Evolutionary conservation across 2,329 filamentous ascomycete genomes (phyloP).

Genomic region (Aphanoascus verrucosus): DNA sequence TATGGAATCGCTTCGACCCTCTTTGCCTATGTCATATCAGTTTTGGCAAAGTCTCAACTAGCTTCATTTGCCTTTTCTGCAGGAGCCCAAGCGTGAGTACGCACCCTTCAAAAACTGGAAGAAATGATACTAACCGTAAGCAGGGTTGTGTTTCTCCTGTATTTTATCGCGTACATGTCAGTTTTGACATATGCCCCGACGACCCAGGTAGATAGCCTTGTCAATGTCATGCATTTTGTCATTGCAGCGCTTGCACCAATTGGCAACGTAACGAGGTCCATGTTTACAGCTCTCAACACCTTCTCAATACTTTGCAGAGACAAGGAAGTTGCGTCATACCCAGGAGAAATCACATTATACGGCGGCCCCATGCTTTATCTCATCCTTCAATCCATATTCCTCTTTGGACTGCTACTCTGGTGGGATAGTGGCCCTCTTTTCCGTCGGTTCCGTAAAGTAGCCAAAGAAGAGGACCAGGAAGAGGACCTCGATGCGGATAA

Average conservation of each 20-base stretch:
- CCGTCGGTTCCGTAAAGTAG: slow-evolving; percentile 39
- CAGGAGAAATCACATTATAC: slow-evolving; percentile 61
- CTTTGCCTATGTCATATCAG: slow-evolving; percentile 68
- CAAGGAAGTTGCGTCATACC: slow-evolving; percentile 54
- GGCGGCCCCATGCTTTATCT: slow-evolving; percentile 80
- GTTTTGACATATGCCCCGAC: slow-evolving; percentile 65
- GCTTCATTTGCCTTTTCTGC: slow-evolving; percentile 76
- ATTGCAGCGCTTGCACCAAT: slow-evolving; percentile 66
- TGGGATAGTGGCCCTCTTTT: slow-evolving; percentile 64
- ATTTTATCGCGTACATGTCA: slow-evolving; percentile 59
- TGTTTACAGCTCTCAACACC: slow-evolving; percentile 70
- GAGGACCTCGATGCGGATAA: slow-evolving; percentile 36
- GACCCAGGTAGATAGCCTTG: slow-evolving; percentile 53
- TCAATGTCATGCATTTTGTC: slow-evolving; percentile 63
- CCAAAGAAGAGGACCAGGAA: slow-evolving; percentile 36
- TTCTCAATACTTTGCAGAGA: slow-evolving; percentile 67
- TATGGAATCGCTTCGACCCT: slow-evolving; percentile 71
- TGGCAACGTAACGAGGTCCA: slow-evolving; percentile 59
- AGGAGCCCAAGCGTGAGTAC: slow-evolving; percentile 53
- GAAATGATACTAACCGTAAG: slow-evolving; percentile 15
- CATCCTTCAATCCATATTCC: slow-evolving; percentile 57
- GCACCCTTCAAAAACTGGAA: neutral
- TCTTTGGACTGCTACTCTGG: slow-evolving; percentile 67
- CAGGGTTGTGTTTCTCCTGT: slow-evolving; percentile 55
- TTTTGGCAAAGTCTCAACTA: slow-evolving; percentile 68